These are phyloP conservation scores for Kokia cookei DNA, from an alignment of 441 rosid genomes.

Conservation along the genomic window DNA sequence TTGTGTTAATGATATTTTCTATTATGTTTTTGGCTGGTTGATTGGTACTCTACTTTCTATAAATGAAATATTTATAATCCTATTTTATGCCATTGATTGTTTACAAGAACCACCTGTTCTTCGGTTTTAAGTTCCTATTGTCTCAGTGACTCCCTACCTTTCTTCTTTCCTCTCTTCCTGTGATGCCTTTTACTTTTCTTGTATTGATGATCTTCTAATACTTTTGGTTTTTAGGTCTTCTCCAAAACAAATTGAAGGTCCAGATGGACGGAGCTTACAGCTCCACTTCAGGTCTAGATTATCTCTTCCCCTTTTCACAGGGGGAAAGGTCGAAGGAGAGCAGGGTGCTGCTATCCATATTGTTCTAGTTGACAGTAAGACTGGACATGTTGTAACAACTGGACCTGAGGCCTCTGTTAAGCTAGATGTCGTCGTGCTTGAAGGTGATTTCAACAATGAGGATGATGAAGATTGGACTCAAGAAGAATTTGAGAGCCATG, in stretches of 20 bases:
- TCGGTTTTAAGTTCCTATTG: background rate
- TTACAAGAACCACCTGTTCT: background rate
- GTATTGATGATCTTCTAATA: background rate
- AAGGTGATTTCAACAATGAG: conserved; percentile 94
- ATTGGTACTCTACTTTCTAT: background rate
- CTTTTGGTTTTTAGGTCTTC: conserved; percentile 50
- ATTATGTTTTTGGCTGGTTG: background rate
- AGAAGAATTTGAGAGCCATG: conserved; percentile 93
- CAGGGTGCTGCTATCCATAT: conserved; percentile 94
- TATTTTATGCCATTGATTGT: background rate
- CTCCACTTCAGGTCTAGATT: conserved; percentile 77
- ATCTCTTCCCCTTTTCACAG: conserved; percentile 96
- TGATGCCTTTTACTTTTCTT: background rate
- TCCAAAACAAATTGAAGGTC: conserved; percentile 93
- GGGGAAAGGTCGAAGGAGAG: conserved; percentile 99
- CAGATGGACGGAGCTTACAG: conserved; percentile 73
- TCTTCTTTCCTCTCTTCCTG: background rate
- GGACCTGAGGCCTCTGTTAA: conserved; percentile 81
- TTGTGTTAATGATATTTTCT: background rate
- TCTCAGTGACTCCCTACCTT: background rate
- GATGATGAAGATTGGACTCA: conserved; percentile 91
- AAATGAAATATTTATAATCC: background rate
- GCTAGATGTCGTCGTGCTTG: conserved; percentile 87
- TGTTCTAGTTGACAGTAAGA: conserved; percentile 65
- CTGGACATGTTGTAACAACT: conserved; percentile 61